Percentiles rank a stretch among this genome's conserved stretches.
Evolutionary conservation across 108 stramenopile species (phyloP).

Genomic region (Fistulifera pelliculosa): DNA sequence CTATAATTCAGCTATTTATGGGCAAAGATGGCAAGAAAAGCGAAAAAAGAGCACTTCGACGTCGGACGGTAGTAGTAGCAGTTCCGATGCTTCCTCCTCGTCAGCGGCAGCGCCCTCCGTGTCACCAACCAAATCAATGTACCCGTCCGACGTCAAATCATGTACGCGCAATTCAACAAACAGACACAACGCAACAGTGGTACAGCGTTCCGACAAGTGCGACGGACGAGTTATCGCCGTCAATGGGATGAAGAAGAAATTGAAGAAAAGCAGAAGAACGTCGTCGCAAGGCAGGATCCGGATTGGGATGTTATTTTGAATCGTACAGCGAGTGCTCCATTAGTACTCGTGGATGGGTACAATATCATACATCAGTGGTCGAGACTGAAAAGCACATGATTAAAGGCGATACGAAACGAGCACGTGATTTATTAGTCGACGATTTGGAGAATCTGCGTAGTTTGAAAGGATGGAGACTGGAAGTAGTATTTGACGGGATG

Average conservation of each 20-base stretch:
- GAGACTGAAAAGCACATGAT: slow-evolving; percentile 77
- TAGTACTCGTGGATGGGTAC: slow-evolving; percentile 82
- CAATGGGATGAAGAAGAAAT: slow-evolving; percentile 58
- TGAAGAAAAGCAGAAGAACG: slow-evolving; percentile 43
- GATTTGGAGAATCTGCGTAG: slow-evolving; percentile 67
- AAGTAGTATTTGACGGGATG: slow-evolving; percentile 78
- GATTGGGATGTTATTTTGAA: slow-evolving; percentile 80
- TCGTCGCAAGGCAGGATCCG: slow-evolving; percentile 40
- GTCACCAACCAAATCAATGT: slow-evolving; percentile 68
- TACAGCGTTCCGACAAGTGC: slow-evolving; percentile 31
- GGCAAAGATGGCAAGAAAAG: slow-evolving; percentile 69
- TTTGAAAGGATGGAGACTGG: slow-evolving; percentile 73
- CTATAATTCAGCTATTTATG: slow-evolving; percentile 27
- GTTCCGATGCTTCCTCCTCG: slow-evolving; percentile 7
- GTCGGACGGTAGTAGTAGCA: neutral
- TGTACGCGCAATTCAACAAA: slow-evolving; percentile 55
- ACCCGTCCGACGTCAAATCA: slow-evolving; percentile 64
- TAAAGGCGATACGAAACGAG: slow-evolving; percentile 43
- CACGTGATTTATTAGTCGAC: slow-evolving; percentile 54
- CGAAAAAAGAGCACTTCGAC: slow-evolving; percentile 35
- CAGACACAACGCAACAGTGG: slow-evolving; percentile 27
- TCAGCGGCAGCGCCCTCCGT: slow-evolving; percentile 27
- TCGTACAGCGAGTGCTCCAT: slow-evolving; percentile 43
- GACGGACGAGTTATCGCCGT: slow-evolving; percentile 57
- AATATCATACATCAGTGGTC: slow-evolving; percentile 81